phyloP scores from a whole-genome alignment of 2,329 filamentous ascomycete genomes.

The Aplosporella prunicola region DNA sequence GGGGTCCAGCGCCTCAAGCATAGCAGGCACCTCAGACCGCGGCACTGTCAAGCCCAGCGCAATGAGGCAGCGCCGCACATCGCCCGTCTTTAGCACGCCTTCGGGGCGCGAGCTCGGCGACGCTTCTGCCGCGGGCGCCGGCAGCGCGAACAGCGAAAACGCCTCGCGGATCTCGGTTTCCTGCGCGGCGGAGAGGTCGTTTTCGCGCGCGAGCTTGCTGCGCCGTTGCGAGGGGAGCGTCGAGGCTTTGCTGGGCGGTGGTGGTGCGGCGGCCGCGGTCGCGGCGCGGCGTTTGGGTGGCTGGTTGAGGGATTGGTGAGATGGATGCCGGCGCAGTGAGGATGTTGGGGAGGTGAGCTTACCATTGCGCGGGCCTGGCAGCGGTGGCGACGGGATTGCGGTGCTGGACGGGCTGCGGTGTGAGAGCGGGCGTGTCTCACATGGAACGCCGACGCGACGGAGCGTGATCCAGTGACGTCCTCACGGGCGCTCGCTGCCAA shows the following conservation, averaged over 20 bases:
- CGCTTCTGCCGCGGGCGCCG: no score
- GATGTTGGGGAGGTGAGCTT: not conserved
- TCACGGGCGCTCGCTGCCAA: no score
- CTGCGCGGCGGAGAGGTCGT: conserved; percentile 74
- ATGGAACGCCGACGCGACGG: no score
- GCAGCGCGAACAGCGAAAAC: conserved; percentile 63
- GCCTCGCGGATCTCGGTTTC: conserved; percentile 88
- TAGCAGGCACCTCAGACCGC: conserved; percentile 60
- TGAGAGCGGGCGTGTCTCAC: no score
- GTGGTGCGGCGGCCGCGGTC: not conserved
- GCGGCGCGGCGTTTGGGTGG: conserved; percentile 1
- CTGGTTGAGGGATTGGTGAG: not conserved
- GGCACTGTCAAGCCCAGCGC: conserved; percentile 55
- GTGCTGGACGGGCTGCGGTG: no score
- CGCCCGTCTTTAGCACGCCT: conserved; percentile 32
- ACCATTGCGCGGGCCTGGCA: not conserved
- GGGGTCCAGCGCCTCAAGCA: conserved; percentile 74
- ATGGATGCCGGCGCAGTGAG: not conserved
- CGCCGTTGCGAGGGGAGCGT: conserved; percentile 42
- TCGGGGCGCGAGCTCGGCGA: not conserved
- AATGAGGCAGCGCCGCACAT: conserved; percentile 40
- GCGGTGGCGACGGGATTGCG: no score
- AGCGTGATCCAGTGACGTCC: no score
- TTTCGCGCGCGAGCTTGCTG: conserved; percentile 86
- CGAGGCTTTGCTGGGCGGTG: not conserved